Conservation (phyloP, 1,284 basidiomycete genomes). For the Ustilago crameri region DNA sequence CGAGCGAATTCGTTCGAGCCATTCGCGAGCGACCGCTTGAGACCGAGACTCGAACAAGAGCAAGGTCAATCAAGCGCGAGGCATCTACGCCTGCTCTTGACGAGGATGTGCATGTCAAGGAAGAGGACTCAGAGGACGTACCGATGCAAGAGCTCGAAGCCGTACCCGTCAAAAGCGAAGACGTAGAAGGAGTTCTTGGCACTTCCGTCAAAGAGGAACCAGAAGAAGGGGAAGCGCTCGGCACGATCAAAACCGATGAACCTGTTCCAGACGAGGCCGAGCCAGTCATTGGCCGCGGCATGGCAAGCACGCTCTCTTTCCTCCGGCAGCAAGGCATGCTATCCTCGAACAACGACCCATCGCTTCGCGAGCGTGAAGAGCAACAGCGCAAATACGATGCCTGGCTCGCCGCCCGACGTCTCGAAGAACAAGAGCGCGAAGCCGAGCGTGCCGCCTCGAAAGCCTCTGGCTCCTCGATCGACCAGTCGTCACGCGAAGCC, state of each 20-base stretch:
- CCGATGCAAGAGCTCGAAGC: slow-evolving; percentile 27
- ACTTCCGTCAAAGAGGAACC: slow-evolving; percentile 73
- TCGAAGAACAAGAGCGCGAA: slow-evolving; percentile 80
- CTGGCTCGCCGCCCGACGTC: slow-evolving; percentile 88
- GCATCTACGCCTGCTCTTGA: slow-evolving; percentile 55
- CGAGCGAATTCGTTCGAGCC: slow-evolving; percentile 93
- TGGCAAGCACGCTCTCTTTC: slow-evolving; percentile 87
- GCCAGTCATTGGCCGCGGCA: slow-evolving; percentile 70
- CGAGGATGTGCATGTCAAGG: slow-evolving; percentile 70
- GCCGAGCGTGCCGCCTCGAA: slow-evolving; percentile 74
- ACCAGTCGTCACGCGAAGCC: slow-evolving; percentile 92
- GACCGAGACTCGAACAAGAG: slow-evolving; percentile 62
- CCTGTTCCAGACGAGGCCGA: slow-evolving; percentile 24
- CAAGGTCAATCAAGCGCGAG: slow-evolving; percentile 26
- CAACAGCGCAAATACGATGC: slow-evolving; percentile 85
- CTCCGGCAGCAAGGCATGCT: slow-evolving; percentile 92
- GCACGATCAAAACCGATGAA: slow-evolving; percentile 2
- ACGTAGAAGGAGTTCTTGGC: slow-evolving; percentile 5
- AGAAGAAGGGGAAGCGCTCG: slow-evolving; percentile 32
- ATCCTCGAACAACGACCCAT: slow-evolving; percentile 75
- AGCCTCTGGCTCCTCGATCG: slow-evolving; percentile 72
- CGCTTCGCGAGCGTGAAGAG: slow-evolving; percentile 81
- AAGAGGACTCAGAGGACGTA: slow-evolving; percentile 41
- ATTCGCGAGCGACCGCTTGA: slow-evolving; percentile 75
- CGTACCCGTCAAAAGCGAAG: slow-evolving; percentile 70